A percentile compares a stretch with the other conserved stretches of the same genome.
phyloP scores from a whole-genome alignment of 2,329 filamentous ascomycete species.

The Raffaelea albimanens region DNA sequence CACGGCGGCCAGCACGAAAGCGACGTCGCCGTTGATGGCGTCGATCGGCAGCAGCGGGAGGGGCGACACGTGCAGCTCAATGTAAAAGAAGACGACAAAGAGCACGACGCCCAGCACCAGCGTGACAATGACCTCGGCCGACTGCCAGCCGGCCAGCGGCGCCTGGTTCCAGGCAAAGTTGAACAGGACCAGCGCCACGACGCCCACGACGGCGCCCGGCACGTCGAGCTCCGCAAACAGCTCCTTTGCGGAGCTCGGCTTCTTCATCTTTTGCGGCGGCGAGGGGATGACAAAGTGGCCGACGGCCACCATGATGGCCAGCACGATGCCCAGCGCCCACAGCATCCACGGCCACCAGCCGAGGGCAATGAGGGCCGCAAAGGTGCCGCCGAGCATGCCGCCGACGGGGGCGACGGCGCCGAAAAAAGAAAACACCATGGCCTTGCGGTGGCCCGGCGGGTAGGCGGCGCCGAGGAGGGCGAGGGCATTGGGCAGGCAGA shows the following conservation, averaged over 20 bases:
- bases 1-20: slow-evolving; percentile 7
- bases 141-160: slow-evolving; percentile 11
- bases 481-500: slow-evolving; percentile 54
- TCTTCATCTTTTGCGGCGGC: not conserved
- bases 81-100: slow-evolving; percentile 10
- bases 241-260: not conserved
- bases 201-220: slow-evolving; percentile 8
- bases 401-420: slow-evolving; percentile 37
- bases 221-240: slow-evolving; percentile 7
- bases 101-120: slow-evolving; percentile 12
- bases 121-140: slow-evolving; percentile 10
- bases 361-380: slow-evolving; percentile 21
- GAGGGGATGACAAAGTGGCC: slow-evolving; percentile 13
- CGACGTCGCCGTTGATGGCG: slow-evolving; percentile 11
- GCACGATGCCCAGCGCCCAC: slow-evolving; percentile 10
- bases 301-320: slow-evolving; percentile 10
- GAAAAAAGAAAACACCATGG: slow-evolving; percentile 48
- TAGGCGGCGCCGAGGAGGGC: slow-evolving; percentile 52
- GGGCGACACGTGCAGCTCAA: slow-evolving; percentile 7
- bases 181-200: slow-evolving; percentile 12
- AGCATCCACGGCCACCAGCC: slow-evolving; percentile 31
- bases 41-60: slow-evolving; percentile 13
- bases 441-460: slow-evolving; percentile 44
- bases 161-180: slow-evolving; percentile 16
- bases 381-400: slow-evolving; percentile 23